Base-by-base conservation (phyloP, 2,329 filamentous ascomycete genomes). In the Rosellinia necatrix region DNA sequence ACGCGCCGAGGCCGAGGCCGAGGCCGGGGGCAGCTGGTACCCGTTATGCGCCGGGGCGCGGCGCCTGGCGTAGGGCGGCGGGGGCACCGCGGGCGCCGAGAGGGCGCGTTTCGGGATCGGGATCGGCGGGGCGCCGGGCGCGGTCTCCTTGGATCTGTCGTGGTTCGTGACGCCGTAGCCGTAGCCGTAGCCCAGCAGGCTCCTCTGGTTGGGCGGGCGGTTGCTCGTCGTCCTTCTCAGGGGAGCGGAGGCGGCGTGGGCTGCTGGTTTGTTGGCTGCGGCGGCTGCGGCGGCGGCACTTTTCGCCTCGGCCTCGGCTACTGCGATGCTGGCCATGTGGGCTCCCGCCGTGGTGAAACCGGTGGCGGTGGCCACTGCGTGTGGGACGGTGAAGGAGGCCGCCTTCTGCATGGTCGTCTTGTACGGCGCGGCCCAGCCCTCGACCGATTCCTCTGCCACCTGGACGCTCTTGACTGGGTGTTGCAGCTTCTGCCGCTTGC, bases 331-430 rank as follows among this genome's bases (percentile, higher is more conserved):
- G 2, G 74, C 71, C 49, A 78, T 79, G 62, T 87, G 84, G 17
- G 80, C 75, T 8, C 79, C 78, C 2, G 85, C 84, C 8, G 82
- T 83, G n/a, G 82, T 83, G 61, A 90, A 90, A 0, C 83, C 85
- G 0, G 78, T 83, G n/a, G 82, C 83, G 61, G 90, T 90, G 0
- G 83, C 85, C 0, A 78, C 75, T 35, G 55, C 32, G 4, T 63
- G 63, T 4, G 81, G 76, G 49, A 86, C 78, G 0, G 84, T 88
- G 57, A 90, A 90, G 0, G 73, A 78, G 0, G 78, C 72, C 0
- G 79, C 73, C 50, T 78, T 75, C 41, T 84, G 81, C 84, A 89
- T 88, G 0, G 85, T 89, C 4, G 85, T 88, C 4, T 73, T 65
- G 55, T 84, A 82, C 46, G 54, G 74, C 60, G 61, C 71, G 62